A percentile compares a stretch with the other conserved stretches of the same genome.
phyloP scores from a whole-genome alignment of 768 basidiomycete species.

The Harrya chromipes region DNA sequence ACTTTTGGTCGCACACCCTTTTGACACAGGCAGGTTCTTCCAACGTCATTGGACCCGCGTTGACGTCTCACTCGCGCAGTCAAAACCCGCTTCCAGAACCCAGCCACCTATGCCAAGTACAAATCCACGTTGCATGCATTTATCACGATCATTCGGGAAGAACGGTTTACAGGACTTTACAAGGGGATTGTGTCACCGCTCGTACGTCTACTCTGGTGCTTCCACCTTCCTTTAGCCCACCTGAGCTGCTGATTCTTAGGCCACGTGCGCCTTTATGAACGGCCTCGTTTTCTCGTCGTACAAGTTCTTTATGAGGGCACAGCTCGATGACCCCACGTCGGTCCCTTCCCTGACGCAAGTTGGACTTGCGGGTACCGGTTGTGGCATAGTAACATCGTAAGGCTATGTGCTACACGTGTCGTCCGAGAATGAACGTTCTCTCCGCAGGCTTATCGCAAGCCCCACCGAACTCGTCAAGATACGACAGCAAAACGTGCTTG shows the following conservation, averaged over 20 bases:
- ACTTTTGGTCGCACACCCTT: constrained; percentile 70
- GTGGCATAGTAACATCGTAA: constrained; percentile 77
- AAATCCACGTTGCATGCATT: constrained; percentile 64
- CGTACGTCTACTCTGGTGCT: constrained; percentile 39
- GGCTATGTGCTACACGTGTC: constrained; percentile 25
- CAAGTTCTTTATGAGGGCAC: constrained; percentile 69
- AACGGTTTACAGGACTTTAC: constrained; percentile 63
- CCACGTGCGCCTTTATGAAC: constrained; percentile 73
- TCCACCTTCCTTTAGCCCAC: neutral
- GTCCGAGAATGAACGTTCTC: neutral
- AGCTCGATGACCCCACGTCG: constrained; percentile 44
- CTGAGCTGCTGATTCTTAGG: constrained; percentile 35
- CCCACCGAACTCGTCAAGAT: constrained; percentile 91
- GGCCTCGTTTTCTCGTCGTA: constrained; percentile 87
- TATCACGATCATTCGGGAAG: constrained; percentile 64
- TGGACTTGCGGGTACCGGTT: constrained; percentile 72
- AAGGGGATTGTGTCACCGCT: constrained; percentile 81
- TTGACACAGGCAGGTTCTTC: constrained; percentile 56
- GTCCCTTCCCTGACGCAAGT: constrained; percentile 71
- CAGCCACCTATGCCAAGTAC: constrained; percentile 54
- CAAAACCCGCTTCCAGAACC: constrained; percentile 79
- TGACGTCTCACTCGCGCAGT: constrained; percentile 39
- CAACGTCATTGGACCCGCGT: neutral
- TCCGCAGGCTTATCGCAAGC: constrained; percentile 63
- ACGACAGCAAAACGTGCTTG: constrained; percentile 61